Evolutionary conservation across 805 yeast species (phyloP), one percentile per base, ranked within the genome.

Genomic region (Metschnikowia continentalis): DNA sequence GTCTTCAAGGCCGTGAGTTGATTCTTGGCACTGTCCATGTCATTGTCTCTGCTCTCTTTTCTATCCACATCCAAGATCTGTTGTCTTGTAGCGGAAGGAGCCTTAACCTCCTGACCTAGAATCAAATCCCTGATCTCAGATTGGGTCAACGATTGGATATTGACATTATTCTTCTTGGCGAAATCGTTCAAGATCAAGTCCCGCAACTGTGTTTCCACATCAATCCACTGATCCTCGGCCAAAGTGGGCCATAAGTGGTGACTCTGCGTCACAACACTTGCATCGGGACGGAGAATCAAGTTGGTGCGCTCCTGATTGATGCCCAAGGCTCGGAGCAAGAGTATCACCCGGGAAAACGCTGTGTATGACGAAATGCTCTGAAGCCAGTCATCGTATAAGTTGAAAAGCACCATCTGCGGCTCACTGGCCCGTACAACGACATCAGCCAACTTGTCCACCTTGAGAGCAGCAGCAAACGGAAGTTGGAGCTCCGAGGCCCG

Each of bases 231-330:
- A 17, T 90, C 96, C 54, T 86, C 88, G 3, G 81, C 71, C 51
- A 90, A 83, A 1, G 94, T 74, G 2, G 99, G 99, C 99, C 99
- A 94, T 36, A 94, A 69, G 65, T 90, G 97, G 62, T 91, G 87
- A 35, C 81, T 84, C 59, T 83, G 78, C 0, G 94, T 86, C 3
- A 77, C 69, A 2, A 88, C 79, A 0, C 84, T 77, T 39, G 83
- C 75, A 58, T 89, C 95, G 1, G 96, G 91, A 8, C 87, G 74
- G 53, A 92, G 70, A 46, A 90, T 84, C 57, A 84, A 67, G 62
- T 86, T 86, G 0, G 97, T 81, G 54, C 82, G 78, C 48, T 89
- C 97, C 46, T 80, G 82, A 63, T 86, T 83, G 15, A 91, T 82
- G 48, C 85, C 86, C 53, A 92, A 69, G 0, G 92, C 95, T 55